Conservation (phyloP, 176 grass and related monocot species). For the Rhynchospora tenuis region DNA sequence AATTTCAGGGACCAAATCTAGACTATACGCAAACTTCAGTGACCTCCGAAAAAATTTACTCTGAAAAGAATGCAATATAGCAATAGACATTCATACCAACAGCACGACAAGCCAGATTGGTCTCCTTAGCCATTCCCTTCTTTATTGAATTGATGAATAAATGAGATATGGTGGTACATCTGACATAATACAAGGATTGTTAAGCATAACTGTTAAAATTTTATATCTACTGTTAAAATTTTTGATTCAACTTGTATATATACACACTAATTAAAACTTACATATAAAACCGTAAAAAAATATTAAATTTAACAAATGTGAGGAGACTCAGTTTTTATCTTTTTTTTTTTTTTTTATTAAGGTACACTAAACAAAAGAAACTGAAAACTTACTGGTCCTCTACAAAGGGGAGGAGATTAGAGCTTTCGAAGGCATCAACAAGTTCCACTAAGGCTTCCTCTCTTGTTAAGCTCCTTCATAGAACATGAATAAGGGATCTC, state of each 20-base stretch:
- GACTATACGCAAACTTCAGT: too few relatives aligned
- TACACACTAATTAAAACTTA: too few relatives aligned
- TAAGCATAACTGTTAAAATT: neutral
- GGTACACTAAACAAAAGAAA: neutral
- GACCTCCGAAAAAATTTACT: too few relatives aligned
- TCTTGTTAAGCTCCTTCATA: slow-evolving; percentile 59
- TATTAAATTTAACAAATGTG: too few relatives aligned
- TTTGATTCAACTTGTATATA: too few relatives aligned
- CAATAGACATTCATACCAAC: slow-evolving; percentile 28
- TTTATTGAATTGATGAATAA: slow-evolving; percentile 74
- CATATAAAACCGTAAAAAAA: too few relatives aligned
- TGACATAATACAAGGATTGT: slow-evolving; percentile 13
- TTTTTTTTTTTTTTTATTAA: too few relatives aligned
- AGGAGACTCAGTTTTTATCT: too few relatives aligned
- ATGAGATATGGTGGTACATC: slow-evolving; percentile 67
- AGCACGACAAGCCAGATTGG: slow-evolving; percentile 55
- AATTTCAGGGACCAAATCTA: too few relatives aligned
- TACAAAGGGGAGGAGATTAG: slow-evolving; percentile 52
- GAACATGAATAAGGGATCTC: slow-evolving; percentile 1
- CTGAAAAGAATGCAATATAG: too few relatives aligned
- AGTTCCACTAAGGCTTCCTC: slow-evolving; percentile 50
- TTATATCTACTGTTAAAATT: neutral
- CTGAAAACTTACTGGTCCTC: slow-evolving; percentile 61
- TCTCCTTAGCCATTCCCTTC: slow-evolving; percentile 63
- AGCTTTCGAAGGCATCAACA: slow-evolving; percentile 75